phyloP scores from a whole-genome alignment of 1,284 basidiomycete genomes.

The Pholiota adiposa region DNA sequence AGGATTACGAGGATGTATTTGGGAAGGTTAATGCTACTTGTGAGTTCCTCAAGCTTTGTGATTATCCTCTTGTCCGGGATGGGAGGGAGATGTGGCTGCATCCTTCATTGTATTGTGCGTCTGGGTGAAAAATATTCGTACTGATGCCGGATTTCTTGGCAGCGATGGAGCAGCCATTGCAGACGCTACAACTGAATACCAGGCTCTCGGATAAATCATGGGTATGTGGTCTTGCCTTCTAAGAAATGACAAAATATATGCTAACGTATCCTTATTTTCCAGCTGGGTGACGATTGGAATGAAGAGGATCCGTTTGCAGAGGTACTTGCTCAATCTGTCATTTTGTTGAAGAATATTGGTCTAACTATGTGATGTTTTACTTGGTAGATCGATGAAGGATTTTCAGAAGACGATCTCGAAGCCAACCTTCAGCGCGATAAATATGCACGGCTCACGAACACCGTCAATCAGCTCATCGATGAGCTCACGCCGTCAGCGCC shows the following conservation, averaged over 20 bases:
- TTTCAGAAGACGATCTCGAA: constrained; percentile 86
- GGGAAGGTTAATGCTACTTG: constrained; percentile 70
- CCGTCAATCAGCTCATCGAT: constrained; percentile 86
- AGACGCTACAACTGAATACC: constrained; percentile 82
- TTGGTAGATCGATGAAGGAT: constrained; percentile 85
- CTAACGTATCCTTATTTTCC: background rate
- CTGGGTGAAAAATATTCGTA: background rate
- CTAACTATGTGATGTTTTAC: background rate
- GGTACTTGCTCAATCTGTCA: constrained; percentile 40
- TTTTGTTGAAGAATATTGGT: background rate
- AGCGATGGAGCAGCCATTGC: constrained; percentile 65
- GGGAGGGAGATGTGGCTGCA: background rate
- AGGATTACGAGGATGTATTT: constrained; percentile 93
- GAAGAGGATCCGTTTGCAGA: constrained; percentile 96
- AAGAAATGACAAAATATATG: background rate
- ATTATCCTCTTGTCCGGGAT: background rate
- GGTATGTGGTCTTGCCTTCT: constrained; percentile 49
- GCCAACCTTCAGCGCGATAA: constrained; percentile 90
- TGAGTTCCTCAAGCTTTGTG: constrained; percentile 37
- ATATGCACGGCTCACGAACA: constrained; percentile 81
- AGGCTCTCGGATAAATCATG: constrained; percentile 86
- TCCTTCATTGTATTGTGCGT: background rate
- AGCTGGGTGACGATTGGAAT: constrained; percentile 83
- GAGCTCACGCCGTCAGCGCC: constrained; percentile 81
- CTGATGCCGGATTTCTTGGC: constrained; percentile 7